Conservation (phyloP, 164 flowering plant genomes). For the Amborella trichopoda region DNA sequence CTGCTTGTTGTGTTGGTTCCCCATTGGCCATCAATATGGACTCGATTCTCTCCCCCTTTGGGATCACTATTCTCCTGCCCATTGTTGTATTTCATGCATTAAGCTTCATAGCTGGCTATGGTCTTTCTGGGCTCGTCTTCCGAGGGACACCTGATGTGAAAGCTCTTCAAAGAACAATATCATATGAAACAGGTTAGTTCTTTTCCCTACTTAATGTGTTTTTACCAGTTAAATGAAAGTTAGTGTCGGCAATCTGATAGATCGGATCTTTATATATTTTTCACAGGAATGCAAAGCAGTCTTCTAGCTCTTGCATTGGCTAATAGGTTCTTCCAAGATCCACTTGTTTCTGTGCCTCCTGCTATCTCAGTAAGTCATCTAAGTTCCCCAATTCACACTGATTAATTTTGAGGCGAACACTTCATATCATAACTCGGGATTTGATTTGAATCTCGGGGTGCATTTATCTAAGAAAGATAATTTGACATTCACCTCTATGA, state of each 20-base stretch:
- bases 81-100: constrained; percentile 62
- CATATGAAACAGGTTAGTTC: constrained; percentile 77
- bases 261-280: neutral
- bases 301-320: constrained; percentile 94
- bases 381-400: neutral
- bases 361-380: constrained; percentile 72
- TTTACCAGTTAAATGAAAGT: too few relatives aligned
- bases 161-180: constrained; percentile 77
- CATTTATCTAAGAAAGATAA: neutral
- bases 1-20: constrained; percentile 91
- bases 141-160: constrained; percentile 47
- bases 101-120: constrained; percentile 68
- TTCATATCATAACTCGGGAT: neutral
- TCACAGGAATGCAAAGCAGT: constrained; percentile 94
- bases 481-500: neutral
- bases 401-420: neutral
- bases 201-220: constrained; percentile 4
- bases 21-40: constrained; percentile 79
- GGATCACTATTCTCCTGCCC: constrained; percentile 47
- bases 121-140: constrained; percentile 49
- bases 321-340: constrained; percentile 82
- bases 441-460: neutral
- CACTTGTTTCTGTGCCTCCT: constrained; percentile 89
- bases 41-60: constrained; percentile 75
- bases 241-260: neutral